phyloP scores from a whole-genome alignment of 257 asterid species.

The Solanum virginianum region DNA sequence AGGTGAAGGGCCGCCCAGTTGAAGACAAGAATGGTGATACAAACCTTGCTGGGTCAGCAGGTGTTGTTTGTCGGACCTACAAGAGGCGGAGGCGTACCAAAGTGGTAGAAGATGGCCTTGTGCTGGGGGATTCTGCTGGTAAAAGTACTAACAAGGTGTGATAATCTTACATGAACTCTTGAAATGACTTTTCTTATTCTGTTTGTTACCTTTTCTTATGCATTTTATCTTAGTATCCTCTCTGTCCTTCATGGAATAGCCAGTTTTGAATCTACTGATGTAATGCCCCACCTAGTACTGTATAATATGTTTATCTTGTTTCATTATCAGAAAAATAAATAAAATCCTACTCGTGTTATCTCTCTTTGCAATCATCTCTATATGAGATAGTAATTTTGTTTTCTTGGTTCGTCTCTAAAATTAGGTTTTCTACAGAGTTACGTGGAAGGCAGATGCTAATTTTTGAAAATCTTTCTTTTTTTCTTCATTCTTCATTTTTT shows the following conservation, averaged over 20 bases:
- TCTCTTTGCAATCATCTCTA: not conserved
- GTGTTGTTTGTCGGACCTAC: constrained; percentile 39
- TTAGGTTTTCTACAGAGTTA: not conserved
- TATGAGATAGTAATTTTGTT: not conserved
- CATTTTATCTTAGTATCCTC: not conserved
- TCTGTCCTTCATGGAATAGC: not conserved
- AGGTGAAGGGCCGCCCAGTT: constrained; percentile 20
- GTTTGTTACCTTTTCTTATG: not conserved
- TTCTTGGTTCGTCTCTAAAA: not conserved
- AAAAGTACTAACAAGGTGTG: constrained; percentile 35
- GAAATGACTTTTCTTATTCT: not conserved
- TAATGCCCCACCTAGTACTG: not conserved
- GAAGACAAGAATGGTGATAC: constrained; percentile 13
- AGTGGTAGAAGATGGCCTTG: constrained; percentile 9
- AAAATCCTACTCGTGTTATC: not conserved
- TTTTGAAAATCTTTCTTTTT: not conserved
- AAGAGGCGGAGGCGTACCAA: constrained; percentile 52
- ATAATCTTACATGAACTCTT: not conserved
- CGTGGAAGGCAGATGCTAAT: not conserved
- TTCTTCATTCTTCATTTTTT: not conserved
- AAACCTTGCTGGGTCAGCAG: constrained; percentile 14
- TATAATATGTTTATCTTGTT: not conserved
- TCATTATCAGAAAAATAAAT: not conserved
- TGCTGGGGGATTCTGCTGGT: constrained; percentile 14
- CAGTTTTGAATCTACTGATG: not conserved